phyloP scores from a whole-genome alignment of 169 alveolate genomes.

The Plasmodium reichenowi region DNA sequence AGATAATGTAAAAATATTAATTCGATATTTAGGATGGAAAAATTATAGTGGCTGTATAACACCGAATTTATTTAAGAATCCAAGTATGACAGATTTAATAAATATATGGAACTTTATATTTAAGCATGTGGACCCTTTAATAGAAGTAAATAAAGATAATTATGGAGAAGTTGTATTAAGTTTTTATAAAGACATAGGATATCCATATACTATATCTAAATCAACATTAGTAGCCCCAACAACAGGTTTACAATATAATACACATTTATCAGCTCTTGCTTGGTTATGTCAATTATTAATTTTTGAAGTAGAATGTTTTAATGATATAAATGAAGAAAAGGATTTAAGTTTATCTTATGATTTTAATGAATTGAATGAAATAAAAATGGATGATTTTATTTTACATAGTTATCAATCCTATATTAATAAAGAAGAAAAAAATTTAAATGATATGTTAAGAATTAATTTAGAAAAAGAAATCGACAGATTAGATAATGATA shows the following conservation, averaged over 20 bases:
- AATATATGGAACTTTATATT: slow-evolving; percentile 77
- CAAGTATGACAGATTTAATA: slow-evolving; percentile 76
- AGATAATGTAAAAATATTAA: slow-evolving; percentile 73
- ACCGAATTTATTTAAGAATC: slow-evolving; percentile 73
- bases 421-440: slow-evolving; percentile 56
- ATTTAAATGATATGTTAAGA: slow-evolving; percentile 42
- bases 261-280: slow-evolving; percentile 85
- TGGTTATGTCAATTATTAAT: slow-evolving; percentile 88
- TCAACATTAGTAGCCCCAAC: slow-evolving; percentile 88
- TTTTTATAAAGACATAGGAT: slow-evolving; percentile 83
- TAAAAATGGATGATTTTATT: slow-evolving; percentile 72
- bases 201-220: slow-evolving; percentile 85
- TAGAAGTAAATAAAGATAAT: slow-evolving; percentile 74
- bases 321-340: slow-evolving; percentile 79
- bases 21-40: slow-evolving; percentile 76
- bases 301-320: slow-evolving; percentile 85
- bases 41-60: slow-evolving; percentile 72
- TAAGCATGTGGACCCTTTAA: slow-evolving; percentile 74
- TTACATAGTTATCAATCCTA: slow-evolving; percentile 54
- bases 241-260: slow-evolving; percentile 87
- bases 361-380: slow-evolving; percentile 46
- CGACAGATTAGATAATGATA: slow-evolving; percentile 15
- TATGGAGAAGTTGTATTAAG: slow-evolving; percentile 77
- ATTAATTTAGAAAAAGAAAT: slow-evolving; percentile 62
- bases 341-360: slow-evolving; percentile 77